phyloP scores from a whole-genome alignment of 2,329 filamentous ascomycete genomes.

The Chalaropsis ovoidea region DNA sequence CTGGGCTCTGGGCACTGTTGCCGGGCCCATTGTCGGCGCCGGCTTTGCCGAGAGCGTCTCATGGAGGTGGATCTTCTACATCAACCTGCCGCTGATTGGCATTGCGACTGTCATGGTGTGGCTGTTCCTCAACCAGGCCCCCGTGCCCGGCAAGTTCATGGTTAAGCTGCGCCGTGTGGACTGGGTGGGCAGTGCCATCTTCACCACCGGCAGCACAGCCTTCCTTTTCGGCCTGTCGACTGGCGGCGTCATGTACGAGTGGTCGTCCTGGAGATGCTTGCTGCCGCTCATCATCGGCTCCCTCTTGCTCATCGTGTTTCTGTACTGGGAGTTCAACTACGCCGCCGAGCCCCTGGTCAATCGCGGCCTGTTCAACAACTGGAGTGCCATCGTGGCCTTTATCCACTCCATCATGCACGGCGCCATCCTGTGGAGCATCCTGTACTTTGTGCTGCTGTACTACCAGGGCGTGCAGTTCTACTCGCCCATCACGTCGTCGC shows the following conservation, averaged over 20 bases:
- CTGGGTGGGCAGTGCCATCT: constrained; percentile 52
- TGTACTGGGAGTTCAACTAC: constrained; percentile 44
- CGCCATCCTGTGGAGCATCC: constrained; percentile 43
- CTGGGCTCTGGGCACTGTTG: constrained; percentile 47
- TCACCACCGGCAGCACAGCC: constrained; percentile 48
- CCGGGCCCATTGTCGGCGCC: constrained; percentile 29
- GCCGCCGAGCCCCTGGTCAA: constrained; percentile 43
- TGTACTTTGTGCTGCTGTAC: constrained; percentile 46
- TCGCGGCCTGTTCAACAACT: constrained; percentile 39
- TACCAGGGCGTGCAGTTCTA: constrained; percentile 45
- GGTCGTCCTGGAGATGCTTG: constrained; percentile 52
- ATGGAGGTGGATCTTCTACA: constrained; percentile 35
- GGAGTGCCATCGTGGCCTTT: constrained; percentile 41
- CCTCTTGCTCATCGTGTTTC: constrained; percentile 42
- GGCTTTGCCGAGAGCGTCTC: constrained; percentile 28
- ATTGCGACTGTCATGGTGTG: constrained; percentile 28
- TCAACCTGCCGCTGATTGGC: constrained; percentile 32
- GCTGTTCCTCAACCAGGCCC: constrained; percentile 29
- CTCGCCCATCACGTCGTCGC: constrained; percentile 43
- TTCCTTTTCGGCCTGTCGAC: constrained; percentile 39
- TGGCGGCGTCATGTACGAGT: constrained; percentile 55
- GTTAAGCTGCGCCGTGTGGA: constrained; percentile 39
- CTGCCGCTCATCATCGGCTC: constrained; percentile 50
- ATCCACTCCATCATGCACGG: constrained; percentile 49
- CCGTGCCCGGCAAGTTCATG: constrained; percentile 26